Evolutionary conservation across 176 grass and related monocot genomes (phyloP).

Genomic region (Calamus simplicifolius): DNA sequence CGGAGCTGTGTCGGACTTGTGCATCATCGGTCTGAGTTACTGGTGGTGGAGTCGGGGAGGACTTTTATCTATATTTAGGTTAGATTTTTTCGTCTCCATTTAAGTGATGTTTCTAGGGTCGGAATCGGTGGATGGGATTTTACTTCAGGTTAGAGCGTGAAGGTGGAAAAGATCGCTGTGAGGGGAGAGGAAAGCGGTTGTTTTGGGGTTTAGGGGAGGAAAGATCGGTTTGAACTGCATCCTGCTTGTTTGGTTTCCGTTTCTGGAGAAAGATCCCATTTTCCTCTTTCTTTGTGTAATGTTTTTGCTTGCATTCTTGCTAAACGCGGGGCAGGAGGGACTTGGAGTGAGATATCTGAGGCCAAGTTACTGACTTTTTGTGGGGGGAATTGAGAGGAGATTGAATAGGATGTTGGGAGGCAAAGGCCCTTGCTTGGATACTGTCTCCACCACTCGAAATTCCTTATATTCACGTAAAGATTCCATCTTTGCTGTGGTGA

Average conservation of each 20-base stretch:
- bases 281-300: conserved; percentile 13
- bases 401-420: conserved; percentile 11
- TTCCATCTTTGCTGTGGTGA: not conserved
- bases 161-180: conserved; percentile 26
- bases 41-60: too few relatives aligned
- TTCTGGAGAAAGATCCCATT: conserved; percentile 23
- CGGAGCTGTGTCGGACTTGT: too few relatives aligned
- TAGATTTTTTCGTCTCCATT: too few relatives aligned
- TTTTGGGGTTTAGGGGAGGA: not conserved
- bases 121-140: conserved; percentile 8
- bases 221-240: conserved; percentile 8
- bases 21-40: too few relatives aligned
- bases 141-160: conserved; percentile 9
- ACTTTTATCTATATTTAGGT: too few relatives aligned
- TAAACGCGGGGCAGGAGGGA: not conserved
- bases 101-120: not conserved
- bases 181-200: conserved; percentile 5
- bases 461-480: conserved; percentile 1
- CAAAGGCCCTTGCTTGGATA: conserved; percentile 2
- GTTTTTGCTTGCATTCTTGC: too few relatives aligned
- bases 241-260: conserved; percentile 24
- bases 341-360: conserved; percentile 11
- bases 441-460: not conserved
- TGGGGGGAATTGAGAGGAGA: conserved; percentile 14
- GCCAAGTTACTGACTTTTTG: conserved; percentile 10